These are phyloP conservation scores for Microbotryum silenes-acaulis DNA, from an alignment of 1,284 basidiomycete genomes.

Conservation along the genomic window DNA sequence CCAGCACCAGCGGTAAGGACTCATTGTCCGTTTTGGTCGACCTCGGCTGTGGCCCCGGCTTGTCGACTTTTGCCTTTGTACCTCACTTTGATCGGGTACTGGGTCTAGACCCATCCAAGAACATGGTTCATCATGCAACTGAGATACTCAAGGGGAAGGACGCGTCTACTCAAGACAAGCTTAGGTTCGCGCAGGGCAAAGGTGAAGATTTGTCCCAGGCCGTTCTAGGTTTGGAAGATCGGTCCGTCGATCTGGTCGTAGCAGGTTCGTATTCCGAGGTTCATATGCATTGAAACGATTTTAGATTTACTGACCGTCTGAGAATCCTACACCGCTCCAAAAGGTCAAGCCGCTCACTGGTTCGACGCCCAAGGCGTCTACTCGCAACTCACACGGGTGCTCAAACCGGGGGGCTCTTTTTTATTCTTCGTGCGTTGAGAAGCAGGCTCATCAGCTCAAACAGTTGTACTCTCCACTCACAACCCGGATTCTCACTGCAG, in stretches of 20 bases:
- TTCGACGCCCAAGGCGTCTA: slow-evolving; percentile 68
- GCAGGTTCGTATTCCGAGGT: slow-evolving; percentile 49
- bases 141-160: slow-evolving; percentile 36
- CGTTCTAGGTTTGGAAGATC: slow-evolving; percentile 50
- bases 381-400: slow-evolving; percentile 57
- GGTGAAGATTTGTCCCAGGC: slow-evolving; percentile 53
- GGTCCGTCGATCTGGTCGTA: slow-evolving; percentile 63
- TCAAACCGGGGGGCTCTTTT: slow-evolving; percentile 60
- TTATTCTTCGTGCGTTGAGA: slow-evolving; percentile 61
- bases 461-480: not conserved
- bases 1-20: too few relatives aligned
- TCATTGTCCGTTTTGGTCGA: slow-evolving; percentile 12
- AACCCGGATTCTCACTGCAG: slow-evolving; percentile 41
- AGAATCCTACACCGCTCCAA: not conserved
- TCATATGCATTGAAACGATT: not conserved
- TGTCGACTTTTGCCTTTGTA: slow-evolving; percentile 23
- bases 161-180: slow-evolving; percentile 32
- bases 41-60: slow-evolving; percentile 33
- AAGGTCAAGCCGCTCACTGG: slow-evolving; percentile 81
- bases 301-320: not conserved
- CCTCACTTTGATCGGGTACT: slow-evolving; percentile 53
- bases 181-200: slow-evolving; percentile 37
- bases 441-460: not conserved
- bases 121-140: slow-evolving; percentile 63
- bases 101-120: slow-evolving; percentile 63